Evolutionary conservation across 2,329 filamentous ascomycete genomes (phyloP), one percentile per base, ranked within the genome.

Genomic region (Acrodontium crateriforme): DNA sequence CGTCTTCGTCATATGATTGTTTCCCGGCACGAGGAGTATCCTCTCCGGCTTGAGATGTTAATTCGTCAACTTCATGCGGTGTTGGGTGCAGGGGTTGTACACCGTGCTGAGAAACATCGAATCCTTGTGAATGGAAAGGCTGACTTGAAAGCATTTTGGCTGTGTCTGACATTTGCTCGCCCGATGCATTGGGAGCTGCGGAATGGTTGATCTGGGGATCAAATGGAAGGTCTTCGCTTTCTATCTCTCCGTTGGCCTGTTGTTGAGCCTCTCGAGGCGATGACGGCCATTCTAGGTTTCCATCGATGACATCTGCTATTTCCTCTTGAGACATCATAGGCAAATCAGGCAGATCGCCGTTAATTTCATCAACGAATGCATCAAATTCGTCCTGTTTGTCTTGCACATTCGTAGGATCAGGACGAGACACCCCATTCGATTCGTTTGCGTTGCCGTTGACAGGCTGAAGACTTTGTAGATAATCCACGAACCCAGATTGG

Each of bases 401-500:
- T 8, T 22, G 20, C 5, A 10, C 13, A 12, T 22, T 22, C 5
- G 20, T 22, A 8, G n/a, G 13, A 12, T 22, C 8, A 10, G 13
- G n/a, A 12, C n/a, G 20, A 22, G n/a, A 10, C 8, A 22, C 20
- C 10, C 20, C 20, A 22, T 22, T 12, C 10, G 20, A 22, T 12
- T 22, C 20, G 13, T 22, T 25, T 22, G 13, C 21, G 22, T 22
- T 16, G 35, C 18, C 12, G 28, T 30, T 8, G n/a, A n/a, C n/a
- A n/a, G n/a, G n/a, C n/a, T 4, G n/a, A 10, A 22, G 8, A 12
- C 18, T 28, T 25, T 47, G 35, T 15, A 54, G 28, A 24, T 41
- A 47, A 8, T 29, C 24, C 2, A 40, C 35, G 23, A 38, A 52
- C 7, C 40, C 31, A 6, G 24, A 36, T 29, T 48, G 45, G 25